Evolutionary conservation across 2,329 filamentous ascomycete species (phyloP).

Genomic region (Lachnellula suecica): DNA sequence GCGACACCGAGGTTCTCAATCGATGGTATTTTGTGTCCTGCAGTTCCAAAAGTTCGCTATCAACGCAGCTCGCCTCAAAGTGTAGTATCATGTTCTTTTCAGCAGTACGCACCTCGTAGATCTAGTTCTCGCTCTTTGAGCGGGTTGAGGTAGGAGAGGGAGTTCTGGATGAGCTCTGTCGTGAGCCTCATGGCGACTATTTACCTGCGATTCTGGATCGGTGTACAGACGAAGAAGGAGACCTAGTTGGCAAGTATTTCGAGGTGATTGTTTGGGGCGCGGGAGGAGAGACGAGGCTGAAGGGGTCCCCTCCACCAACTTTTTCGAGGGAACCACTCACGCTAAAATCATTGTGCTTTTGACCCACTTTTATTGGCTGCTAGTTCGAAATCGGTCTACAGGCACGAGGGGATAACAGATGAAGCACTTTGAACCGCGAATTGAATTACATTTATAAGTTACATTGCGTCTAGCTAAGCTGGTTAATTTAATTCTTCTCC

Average conservation of each 20-base stretch:
- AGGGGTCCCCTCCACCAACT: slow-evolving; percentile 1
- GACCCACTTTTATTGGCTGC: background rate
- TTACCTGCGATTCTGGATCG: slow-evolving; percentile 8
- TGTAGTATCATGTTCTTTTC: slow-evolving; percentile 98
- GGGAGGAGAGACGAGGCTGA: slow-evolving; percentile 10
- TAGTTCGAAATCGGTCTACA: too few relatives aligned
- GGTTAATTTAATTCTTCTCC: too few relatives aligned
- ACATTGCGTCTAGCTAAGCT: too few relatives aligned
- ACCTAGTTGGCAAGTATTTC: background rate
- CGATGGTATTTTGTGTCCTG: slow-evolving; percentile 95
- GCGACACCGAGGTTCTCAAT: slow-evolving; percentile 98
- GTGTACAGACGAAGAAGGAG: background rate
- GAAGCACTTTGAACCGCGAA: too few relatives aligned
- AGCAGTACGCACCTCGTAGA: slow-evolving; percentile 89
- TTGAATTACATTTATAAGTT: too few relatives aligned
- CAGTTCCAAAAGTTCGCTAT: slow-evolving; percentile 61
- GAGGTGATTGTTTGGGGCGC: background rate
- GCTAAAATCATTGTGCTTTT: background rate
- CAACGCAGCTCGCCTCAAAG: slow-evolving; percentile 76
- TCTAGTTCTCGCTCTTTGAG: slow-evolving; percentile 98
- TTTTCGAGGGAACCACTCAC: background rate
- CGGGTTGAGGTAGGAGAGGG: slow-evolving; percentile 97
- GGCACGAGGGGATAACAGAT: too few relatives aligned
- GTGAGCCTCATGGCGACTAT: slow-evolving; percentile 78
- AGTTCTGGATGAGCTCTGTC: slow-evolving; percentile 88